A percentile compares a stretch with the other conserved stretches of the same genome.
These are phyloP conservation scores for Lactarius trivialis DNA, from an alignment of 768 basidiomycete species.

Conservation along the genomic window DNA sequence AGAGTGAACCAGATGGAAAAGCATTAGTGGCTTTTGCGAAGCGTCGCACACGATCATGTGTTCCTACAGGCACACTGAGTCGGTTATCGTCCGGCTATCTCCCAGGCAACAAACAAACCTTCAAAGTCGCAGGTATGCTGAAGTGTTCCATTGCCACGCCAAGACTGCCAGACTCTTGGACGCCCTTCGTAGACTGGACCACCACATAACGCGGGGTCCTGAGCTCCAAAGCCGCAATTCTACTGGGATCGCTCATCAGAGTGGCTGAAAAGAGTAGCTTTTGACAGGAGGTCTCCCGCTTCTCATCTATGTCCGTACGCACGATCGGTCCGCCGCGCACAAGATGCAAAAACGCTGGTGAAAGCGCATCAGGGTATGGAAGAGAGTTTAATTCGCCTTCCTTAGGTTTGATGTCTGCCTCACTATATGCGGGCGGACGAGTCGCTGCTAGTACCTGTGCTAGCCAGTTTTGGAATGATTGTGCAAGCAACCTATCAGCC, in stretches of 20 bases:
- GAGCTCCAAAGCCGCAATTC: slow-evolving; percentile 75
- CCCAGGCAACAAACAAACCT: slow-evolving; percentile 38
- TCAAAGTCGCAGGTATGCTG: slow-evolving; percentile 73
- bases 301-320: slow-evolving; percentile 50
- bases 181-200: slow-evolving; percentile 44
- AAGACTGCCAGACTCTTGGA: slow-evolving; percentile 35
- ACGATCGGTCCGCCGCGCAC: slow-evolving; percentile 35
- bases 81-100: slow-evolving; percentile 1
- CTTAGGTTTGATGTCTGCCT: not conserved
- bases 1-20: slow-evolving; percentile 77
- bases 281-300: slow-evolving; percentile 66
- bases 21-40: slow-evolving; percentile 77
- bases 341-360: slow-evolving; percentile 51
- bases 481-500: slow-evolving; percentile 90
- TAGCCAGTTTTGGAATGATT: slow-evolving; percentile 96
- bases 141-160: slow-evolving; percentile 68
- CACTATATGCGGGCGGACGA: slow-evolving; percentile 29
- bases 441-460: slow-evolving; percentile 75
- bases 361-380: slow-evolving; percentile 47
- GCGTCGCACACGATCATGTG: slow-evolving; percentile 78
- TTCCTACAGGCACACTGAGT: slow-evolving; percentile 46
- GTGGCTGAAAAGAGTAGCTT: slow-evolving; percentile 97
- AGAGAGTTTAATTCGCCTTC: not conserved
- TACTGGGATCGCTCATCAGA: slow-evolving; percentile 89
- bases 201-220: slow-evolving; percentile 83